These are phyloP conservation scores for Eucalyptus shirleyi DNA, from an alignment of 345 rosid genomes.

Conservation along the genomic window DNA sequence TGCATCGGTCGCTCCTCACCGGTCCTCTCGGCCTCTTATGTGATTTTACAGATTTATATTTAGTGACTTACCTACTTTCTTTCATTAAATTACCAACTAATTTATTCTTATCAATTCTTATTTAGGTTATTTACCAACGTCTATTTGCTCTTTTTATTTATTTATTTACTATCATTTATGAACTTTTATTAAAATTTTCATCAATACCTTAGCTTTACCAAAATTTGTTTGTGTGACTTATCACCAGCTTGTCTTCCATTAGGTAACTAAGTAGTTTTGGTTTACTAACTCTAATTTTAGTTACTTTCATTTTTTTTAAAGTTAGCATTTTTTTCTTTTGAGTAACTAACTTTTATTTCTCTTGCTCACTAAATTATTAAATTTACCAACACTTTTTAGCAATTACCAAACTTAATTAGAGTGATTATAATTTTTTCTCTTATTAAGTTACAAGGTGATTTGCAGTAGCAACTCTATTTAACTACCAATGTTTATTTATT, in stretches of 20 bases:
- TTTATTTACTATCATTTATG: background rate
- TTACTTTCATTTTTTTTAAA: background rate
- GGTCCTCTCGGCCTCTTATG: background rate
- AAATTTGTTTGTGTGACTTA: background rate
- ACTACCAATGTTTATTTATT: background rate
- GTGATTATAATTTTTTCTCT: background rate
- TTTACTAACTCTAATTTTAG: background rate
- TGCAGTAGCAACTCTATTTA: background rate
- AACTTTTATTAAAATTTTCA: background rate
- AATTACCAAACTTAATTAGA: background rate
- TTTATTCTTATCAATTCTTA: background rate
- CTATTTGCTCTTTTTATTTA: background rate
- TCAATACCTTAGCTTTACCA: background rate
- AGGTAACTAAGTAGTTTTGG: background rate
- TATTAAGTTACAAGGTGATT: background rate
- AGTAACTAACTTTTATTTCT: background rate
- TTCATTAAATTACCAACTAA: background rate
- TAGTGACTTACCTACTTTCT: background rate
- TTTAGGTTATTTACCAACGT: background rate
- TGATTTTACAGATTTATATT: background rate
- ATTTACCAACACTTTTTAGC: background rate
- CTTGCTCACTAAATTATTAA: background rate
- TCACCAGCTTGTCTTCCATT: background rate
- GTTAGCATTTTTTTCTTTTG: background rate
- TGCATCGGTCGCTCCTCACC: background rate